Evolutionary conservation across 345 rosid species (phyloP), one percentile per base, ranked within the genome.

Genomic region (Anastatica hierochuntica): DNA sequence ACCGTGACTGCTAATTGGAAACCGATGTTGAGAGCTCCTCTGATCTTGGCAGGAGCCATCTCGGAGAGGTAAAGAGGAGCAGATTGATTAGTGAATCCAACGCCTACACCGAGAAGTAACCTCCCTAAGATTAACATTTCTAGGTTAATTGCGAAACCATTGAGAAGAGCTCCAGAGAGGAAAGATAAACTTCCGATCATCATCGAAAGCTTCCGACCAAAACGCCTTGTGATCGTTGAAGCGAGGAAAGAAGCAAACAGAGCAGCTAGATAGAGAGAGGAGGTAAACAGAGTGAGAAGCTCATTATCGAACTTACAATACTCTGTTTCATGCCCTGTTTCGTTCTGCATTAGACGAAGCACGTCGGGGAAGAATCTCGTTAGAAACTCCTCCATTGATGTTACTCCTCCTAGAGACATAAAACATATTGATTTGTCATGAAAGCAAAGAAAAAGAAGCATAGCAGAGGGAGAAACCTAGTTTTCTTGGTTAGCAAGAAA

Each of bases 121-220:
- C 82, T 11, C 1, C 79, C 82, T 3, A 77, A 24, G 52, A 74
- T 74, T 6, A 77, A 72, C 79, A 74, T 77, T 6, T 52, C 66
- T 33, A 74, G 56, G 35, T 11, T 57, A 1, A 15, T n/a, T 14
- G 82, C 76, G 0, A 67, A 30, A 45, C 72, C 79, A 10, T 77
- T 77, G 41, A 77, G 26, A 61, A 72, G 49, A 39, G 79, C 77
- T 6, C 82, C 82, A 0, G 39, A 0, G 44, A 67, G 66, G 43
- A 72, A 77, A 21, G 69, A 20, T 15, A 69, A 9, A 4, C 76
- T 52, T 39, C 82, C 79, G 6, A 64, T 12, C 0, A 26, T 17
- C 76, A 77, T 77, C 6, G 82, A 72, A 2, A 52, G 6, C 23
- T 53, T 72, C 14, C 82, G 49, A 0, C 82, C 82, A 1, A 63